These are phyloP conservation scores for Trichosanthes truncata DNA, from an alignment of 306 rosid genomes.

Conservation along the genomic window DNA sequence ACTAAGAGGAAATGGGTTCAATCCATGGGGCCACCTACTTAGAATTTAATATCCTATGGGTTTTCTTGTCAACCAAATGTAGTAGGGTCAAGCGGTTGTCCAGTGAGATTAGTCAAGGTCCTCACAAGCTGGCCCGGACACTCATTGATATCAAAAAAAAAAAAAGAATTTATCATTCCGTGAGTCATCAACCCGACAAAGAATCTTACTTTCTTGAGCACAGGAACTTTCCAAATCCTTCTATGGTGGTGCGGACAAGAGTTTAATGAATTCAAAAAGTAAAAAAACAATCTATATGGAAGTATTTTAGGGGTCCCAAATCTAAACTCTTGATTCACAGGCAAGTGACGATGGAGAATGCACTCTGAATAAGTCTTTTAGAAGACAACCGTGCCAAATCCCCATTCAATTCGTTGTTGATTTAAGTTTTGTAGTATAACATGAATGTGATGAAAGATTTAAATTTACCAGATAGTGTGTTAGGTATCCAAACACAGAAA, in stretches of 20 bases:
- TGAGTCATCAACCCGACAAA: background rate
- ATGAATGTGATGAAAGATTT: background rate
- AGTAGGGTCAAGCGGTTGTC: too few relatives aligned
- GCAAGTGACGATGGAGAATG: background rate
- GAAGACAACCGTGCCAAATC: background rate
- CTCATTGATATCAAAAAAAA: too few relatives aligned
- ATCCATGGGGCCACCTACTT: too few relatives aligned
- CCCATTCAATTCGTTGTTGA: background rate
- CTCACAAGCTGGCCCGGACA: too few relatives aligned
- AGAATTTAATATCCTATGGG: too few relatives aligned
- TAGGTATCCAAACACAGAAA: too few relatives aligned
- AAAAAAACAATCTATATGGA: background rate
- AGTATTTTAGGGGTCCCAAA: background rate
- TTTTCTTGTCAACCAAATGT: too few relatives aligned
- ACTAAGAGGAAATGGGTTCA: too few relatives aligned
- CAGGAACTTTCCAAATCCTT: background rate
- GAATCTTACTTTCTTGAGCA: background rate
- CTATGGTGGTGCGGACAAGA: background rate
- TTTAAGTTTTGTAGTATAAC: background rate
- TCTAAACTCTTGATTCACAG: background rate
- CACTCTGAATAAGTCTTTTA: background rate
- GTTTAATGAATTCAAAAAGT: background rate
- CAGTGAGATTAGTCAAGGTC: too few relatives aligned
- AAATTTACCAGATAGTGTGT: background rate
- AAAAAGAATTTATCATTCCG: background rate